Percentiles rank a stretch among this genome's conserved stretches.
Conservation (phyloP, 2,329 filamentous ascomycete species). For the Cordyceps fumosorosea region DNA sequence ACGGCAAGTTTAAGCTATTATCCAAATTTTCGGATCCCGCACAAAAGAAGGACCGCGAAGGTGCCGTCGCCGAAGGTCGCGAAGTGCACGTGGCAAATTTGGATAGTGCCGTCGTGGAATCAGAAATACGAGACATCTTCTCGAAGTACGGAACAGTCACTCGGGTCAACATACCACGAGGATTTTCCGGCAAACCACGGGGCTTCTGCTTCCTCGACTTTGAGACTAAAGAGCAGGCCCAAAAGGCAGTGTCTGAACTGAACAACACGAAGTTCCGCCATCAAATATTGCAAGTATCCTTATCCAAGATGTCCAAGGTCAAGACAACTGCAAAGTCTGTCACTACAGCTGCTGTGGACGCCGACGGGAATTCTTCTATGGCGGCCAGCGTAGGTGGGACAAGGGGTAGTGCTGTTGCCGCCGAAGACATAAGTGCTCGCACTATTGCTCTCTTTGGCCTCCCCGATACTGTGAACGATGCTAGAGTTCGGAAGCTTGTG, state of each 20-base stretch:
- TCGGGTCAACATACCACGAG: conserved; percentile 63
- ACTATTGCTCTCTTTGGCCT: conserved; percentile 79
- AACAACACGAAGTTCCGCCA: conserved; percentile 64
- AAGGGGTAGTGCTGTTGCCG: conserved; percentile 31
- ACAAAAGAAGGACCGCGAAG: conserved; percentile 70
- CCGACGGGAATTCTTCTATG: conserved; percentile 14
- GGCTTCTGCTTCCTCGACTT: conserved; percentile 81
- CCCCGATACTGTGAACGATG: conserved; percentile 87
- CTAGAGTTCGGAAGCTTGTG: conserved; percentile 67
- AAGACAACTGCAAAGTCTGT: conserved; percentile 46
- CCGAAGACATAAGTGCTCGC: conserved; percentile 50
- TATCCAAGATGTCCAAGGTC: conserved; percentile 50
- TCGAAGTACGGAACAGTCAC: conserved; percentile 69
- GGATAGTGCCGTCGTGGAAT: conserved; percentile 54
- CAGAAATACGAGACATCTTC: conserved; percentile 66
- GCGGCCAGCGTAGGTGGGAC: conserved; percentile 21
- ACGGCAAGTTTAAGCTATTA: conserved; percentile 60
- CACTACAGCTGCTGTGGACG: conserved; percentile 27
- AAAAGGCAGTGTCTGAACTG: conserved; percentile 58
- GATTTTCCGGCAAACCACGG: conserved; percentile 60
- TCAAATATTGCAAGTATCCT: conserved; percentile 59
- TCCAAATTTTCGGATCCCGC: conserved; percentile 80
- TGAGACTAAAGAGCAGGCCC: conserved; percentile 60
- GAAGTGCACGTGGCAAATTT: conserved; percentile 75
- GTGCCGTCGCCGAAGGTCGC: conserved; percentile 77